These are phyloP conservation scores for Xylaria arbuscula DNA, from an alignment of 2,329 filamentous ascomycete species.

Conservation along the genomic window DNA sequence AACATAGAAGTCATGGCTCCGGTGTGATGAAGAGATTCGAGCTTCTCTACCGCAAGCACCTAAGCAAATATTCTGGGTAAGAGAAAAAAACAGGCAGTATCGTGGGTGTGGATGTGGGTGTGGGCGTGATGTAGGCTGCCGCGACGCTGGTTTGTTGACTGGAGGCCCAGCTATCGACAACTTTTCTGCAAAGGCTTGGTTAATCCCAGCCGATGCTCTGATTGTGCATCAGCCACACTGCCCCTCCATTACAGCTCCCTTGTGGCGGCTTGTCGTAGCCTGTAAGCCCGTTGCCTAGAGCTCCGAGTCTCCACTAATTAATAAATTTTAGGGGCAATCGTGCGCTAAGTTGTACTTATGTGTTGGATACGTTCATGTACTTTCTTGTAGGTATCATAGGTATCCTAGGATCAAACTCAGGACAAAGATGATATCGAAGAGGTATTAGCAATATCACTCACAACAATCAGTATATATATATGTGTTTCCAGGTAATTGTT, in stretches of 20 bases:
- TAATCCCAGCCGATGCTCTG: conserved; percentile 38
- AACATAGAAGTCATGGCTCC: conserved; percentile 89
- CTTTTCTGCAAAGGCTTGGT: conserved; percentile 49
- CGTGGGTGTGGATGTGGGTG: background rate
- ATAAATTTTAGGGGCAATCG: background rate
- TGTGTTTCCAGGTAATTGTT: background rate
- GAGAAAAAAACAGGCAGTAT: background rate
- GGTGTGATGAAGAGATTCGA: conserved; percentile 2
- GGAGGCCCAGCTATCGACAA: conserved; percentile 37
- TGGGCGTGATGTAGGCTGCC: conserved; percentile 39
- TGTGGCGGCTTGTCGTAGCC: conserved; percentile 22
- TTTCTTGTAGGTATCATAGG: background rate
- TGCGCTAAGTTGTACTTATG: background rate
- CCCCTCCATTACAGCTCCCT: conserved; percentile 36
- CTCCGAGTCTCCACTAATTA: background rate
- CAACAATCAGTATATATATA: background rate
- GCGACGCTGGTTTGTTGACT: conserved; percentile 41
- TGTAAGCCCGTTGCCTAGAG: conserved; percentile 15
- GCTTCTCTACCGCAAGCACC: conserved; percentile 9
- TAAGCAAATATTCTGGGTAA: no score
- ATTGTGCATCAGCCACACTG: conserved; percentile 40
- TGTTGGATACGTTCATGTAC: background rate
- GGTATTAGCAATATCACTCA: background rate
- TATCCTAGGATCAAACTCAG: background rate
- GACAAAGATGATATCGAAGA: background rate